These are phyloP conservation scores for Echinochloa phyllopogon DNA, from an alignment of 176 grass and related monocot genomes.

Conservation along the genomic window DNA sequence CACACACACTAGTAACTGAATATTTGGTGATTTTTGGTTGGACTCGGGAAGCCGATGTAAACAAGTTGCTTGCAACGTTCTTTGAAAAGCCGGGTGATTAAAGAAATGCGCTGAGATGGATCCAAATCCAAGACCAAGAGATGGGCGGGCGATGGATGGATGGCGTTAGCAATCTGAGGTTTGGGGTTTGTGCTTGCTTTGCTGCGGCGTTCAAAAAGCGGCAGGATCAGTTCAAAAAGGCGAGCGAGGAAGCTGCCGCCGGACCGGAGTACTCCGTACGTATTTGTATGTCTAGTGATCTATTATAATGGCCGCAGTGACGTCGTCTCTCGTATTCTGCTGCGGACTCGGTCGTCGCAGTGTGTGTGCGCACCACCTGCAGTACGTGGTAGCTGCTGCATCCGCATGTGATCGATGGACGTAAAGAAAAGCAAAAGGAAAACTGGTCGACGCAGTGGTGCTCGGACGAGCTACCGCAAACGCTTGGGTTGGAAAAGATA, in stretches of 20 bases:
- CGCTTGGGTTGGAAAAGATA: too few relatives aligned
- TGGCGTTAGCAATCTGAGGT: neutral
- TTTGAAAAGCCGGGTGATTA: neutral
- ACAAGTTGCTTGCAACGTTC: neutral
- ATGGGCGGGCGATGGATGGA: neutral
- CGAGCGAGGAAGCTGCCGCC: neutral
- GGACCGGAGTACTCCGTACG: too few relatives aligned
- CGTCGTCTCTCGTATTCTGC: neutral
- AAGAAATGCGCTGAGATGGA: neutral
- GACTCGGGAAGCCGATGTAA: neutral
- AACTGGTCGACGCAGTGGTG: too few relatives aligned
- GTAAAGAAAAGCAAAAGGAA: too few relatives aligned
- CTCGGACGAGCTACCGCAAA: too few relatives aligned
- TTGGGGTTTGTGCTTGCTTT: neutral
- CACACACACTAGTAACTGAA: neutral
- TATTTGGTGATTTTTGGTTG: neutral
- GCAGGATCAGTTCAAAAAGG: slow-evolving; percentile 23
- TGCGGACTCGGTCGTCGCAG: neutral
- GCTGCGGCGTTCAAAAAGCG: slow-evolving; percentile 8
- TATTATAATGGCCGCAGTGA: neutral
- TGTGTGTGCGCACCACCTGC: neutral
- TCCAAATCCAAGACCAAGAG: too few relatives aligned
- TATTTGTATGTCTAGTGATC: neutral
- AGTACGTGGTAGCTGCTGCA: too few relatives aligned
- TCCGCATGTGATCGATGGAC: neutral